These are phyloP conservation scores for Cordia subcordata DNA, from an alignment of 257 asterid species.

Conservation along the genomic window DNA sequence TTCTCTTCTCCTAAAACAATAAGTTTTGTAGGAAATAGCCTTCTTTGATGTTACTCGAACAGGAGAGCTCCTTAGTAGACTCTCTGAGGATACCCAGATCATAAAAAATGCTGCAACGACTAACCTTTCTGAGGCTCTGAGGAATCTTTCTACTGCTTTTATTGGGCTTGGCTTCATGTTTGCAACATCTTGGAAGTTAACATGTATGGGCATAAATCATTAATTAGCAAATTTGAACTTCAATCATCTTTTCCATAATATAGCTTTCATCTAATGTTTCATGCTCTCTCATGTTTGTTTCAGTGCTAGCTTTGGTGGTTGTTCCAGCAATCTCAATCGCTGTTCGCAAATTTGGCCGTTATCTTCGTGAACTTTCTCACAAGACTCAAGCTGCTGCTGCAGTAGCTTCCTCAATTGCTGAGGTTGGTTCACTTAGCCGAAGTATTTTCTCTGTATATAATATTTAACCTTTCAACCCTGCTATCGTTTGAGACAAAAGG, in stretches of 20 bases:
- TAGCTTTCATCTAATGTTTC: neutral
- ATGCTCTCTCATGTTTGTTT: constrained; percentile 7
- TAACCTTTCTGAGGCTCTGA: constrained; percentile 82
- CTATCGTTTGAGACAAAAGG: too few relatives aligned
- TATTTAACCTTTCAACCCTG: neutral
- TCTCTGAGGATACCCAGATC: constrained; percentile 90
- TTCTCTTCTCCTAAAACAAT: neutral
- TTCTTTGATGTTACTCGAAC: constrained; percentile 88
- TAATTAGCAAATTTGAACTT: neutral
- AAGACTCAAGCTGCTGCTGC: constrained; percentile 93
- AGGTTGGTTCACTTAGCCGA: constrained; percentile 32
- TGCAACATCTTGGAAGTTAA: constrained; percentile 70
- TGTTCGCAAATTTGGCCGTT: constrained; percentile 72
- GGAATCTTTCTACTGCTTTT: constrained; percentile 73
- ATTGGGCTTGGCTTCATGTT: constrained; percentile 89
- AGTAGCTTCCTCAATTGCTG: constrained; percentile 81
- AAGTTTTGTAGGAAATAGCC: constrained; percentile 62
- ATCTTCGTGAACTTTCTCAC: constrained; percentile 77
- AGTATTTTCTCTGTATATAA: neutral
- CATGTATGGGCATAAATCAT: constrained; percentile 16
- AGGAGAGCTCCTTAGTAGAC: constrained; percentile 89
- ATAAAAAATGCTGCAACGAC: constrained; percentile 90
- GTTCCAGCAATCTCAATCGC: constrained; percentile 68
- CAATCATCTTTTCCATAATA: neutral
- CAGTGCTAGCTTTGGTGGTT: constrained; percentile 82